Evolutionary conservation across 2,329 filamentous ascomycete species (phyloP).

Genomic region (Ophiosphaerella narmari): DNA sequence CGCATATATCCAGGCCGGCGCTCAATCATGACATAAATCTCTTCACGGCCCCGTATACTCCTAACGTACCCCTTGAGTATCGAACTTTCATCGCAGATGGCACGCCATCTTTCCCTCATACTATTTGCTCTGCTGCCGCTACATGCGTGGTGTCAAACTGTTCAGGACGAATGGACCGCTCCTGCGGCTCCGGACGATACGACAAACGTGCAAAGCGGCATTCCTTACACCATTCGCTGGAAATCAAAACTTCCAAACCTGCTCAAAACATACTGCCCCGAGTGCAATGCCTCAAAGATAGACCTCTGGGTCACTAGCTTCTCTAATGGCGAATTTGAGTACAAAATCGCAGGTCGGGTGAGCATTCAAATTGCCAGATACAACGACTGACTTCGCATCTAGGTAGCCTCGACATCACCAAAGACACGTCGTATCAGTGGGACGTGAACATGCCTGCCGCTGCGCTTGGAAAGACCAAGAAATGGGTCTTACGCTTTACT

Average conservation of each 20-base stretch:
- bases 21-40: too few species aligned
- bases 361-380: too few species aligned
- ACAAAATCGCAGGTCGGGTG: conserved; percentile 9
- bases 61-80: too few species aligned
- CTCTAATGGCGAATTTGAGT: conserved; percentile 9
- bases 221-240: conserved; percentile 18
- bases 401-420: too few species aligned
- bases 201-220: conserved; percentile 16
- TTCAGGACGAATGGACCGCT: conserved; percentile 22
- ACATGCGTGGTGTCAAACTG: conserved; percentile 14
- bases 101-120: neutral
- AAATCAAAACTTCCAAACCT: conserved; percentile 10
- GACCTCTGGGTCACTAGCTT: conserved; percentile 24
- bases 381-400: too few species aligned
- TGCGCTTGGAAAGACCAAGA: too few species aligned
- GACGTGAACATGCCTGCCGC: too few species aligned
- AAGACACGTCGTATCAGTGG: too few species aligned
- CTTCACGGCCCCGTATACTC: too few species aligned
- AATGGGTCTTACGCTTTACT: too few species aligned
- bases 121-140: conserved; percentile 8
- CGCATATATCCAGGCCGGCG: too few species aligned
- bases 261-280: conserved; percentile 12
- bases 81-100: too few species aligned
- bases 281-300: conserved; percentile 13
- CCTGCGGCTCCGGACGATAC: conserved; percentile 18